Conservation (phyloP, 257 asterid species). For the Nicotiana attenuata region DNA sequence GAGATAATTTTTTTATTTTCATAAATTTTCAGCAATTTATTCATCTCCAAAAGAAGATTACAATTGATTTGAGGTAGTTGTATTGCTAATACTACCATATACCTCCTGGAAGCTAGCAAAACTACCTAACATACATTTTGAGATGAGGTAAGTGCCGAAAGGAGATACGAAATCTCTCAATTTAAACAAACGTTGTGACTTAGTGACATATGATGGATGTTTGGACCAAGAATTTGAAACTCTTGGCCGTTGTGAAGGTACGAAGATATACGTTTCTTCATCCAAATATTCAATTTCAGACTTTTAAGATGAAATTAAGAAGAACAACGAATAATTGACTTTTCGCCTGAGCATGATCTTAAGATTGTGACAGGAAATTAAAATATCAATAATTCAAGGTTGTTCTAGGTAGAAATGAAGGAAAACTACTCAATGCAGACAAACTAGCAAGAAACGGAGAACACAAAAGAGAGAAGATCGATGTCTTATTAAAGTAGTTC, state of each 20-base stretch:
- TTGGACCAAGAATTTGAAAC: not conserved
- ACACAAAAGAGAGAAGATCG: no score
- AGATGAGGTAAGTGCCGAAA: no score
- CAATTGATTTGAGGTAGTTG: no score
- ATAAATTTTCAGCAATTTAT: no score
- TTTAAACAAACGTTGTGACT: not conserved
- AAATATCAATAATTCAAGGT: not conserved
- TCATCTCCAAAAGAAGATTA: no score
- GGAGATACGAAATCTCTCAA: no score
- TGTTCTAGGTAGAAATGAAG: not conserved
- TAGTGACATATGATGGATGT: not conserved
- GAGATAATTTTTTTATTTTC: no score
- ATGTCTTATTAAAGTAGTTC: not conserved
- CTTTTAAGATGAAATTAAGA: not conserved
- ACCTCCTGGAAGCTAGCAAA: no score
- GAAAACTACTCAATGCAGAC: not conserved
- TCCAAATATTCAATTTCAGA: not conserved
- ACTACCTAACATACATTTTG: no score
- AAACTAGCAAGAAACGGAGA: no score
- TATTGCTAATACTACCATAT: no score
- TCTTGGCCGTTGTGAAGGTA: not conserved
- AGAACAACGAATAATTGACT: not conserved
- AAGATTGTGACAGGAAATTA: not conserved
- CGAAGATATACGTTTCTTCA: not conserved
- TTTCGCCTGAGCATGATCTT: not conserved